phyloP scores from a whole-genome alignment of 78 protist genomes.

The Dictyostelium citrinum region DNA sequence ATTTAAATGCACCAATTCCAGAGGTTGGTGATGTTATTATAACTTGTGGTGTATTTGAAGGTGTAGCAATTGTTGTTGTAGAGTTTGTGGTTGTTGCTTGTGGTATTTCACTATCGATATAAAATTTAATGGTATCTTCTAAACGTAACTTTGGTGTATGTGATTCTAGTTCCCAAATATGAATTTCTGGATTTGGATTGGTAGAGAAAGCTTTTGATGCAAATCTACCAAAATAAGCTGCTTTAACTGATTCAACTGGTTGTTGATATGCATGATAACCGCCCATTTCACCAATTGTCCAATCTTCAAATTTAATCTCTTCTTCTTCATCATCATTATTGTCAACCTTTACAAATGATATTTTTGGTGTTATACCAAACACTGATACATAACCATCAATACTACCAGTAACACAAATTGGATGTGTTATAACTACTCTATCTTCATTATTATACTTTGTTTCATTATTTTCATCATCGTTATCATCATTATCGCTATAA shows the following conservation, averaged over 20 bases:
- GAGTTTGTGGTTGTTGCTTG: background rate
- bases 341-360: background rate
- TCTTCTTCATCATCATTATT: background rate
- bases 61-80: background rate
- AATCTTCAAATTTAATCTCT: background rate
- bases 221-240: slow-evolving; percentile 66
- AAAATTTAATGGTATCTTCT: slow-evolving; percentile 52
- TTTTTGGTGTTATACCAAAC: slow-evolving; percentile 17
- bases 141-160: slow-evolving; percentile 37
- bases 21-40: background rate
- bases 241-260: slow-evolving; percentile 48
- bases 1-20: background rate
- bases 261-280: slow-evolving; percentile 46
- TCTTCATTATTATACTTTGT: background rate
- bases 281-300: slow-evolving; percentile 21
- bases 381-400: slow-evolving; percentile 26
- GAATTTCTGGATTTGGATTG: slow-evolving; percentile 19
- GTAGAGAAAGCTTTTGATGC: slow-evolving; percentile 32
- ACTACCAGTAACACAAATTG: slow-evolving; percentile 48
- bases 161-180: slow-evolving; percentile 69
- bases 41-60: background rate
- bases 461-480: background rate
- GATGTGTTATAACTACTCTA: slow-evolving; percentile 10
- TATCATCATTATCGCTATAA: background rate
- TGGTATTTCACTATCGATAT: background rate